These are phyloP conservation scores for Cryptosporidium muris DNA, from an alignment of 169 alveolate species.

Conservation along the genomic window DNA sequence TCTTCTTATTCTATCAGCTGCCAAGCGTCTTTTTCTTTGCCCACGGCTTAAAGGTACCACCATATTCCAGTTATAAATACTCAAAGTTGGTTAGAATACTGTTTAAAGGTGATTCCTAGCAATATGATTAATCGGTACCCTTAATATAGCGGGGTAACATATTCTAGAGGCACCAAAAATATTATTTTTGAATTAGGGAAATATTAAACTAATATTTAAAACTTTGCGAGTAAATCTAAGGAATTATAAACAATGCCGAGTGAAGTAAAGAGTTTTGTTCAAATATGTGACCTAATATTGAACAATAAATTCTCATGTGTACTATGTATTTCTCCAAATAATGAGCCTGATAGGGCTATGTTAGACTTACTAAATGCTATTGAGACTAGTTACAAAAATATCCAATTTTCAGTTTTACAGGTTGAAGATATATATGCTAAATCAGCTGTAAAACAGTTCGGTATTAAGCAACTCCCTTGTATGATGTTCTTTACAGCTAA, in stretches of 20 bases:
- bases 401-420: constrained; percentile 13
- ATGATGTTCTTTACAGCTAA: constrained; percentile 40
- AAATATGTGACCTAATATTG: constrained; percentile 26
- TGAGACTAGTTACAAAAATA: constrained; percentile 3
- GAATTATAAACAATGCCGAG: too few species aligned
- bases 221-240: too few species aligned
- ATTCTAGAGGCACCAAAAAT: too few species aligned
- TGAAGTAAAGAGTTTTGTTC: constrained; percentile 39
- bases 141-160: too few species aligned
- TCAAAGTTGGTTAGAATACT: too few species aligned
- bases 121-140: too few species aligned
- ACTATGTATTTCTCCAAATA: constrained; percentile 29
- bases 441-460: constrained; percentile 58
- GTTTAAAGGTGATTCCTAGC: too few species aligned
- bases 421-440: constrained; percentile 20
- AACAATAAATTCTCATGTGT: constrained; percentile 3
- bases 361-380: constrained; percentile 5
- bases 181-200: too few species aligned
- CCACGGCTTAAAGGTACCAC: constrained; percentile 47
- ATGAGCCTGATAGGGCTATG: constrained; percentile 13
- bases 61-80: neutral
- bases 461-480: constrained; percentile 23
- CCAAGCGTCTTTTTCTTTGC: constrained; percentile 47
- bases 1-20: constrained; percentile 28
- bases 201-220: too few species aligned